A percentile compares a stretch with the other conserved stretches of the same genome.
Evolutionary conservation across 176 grass and related monocot genomes (phyloP).

Genomic region (Oryza meridionalis): DNA sequence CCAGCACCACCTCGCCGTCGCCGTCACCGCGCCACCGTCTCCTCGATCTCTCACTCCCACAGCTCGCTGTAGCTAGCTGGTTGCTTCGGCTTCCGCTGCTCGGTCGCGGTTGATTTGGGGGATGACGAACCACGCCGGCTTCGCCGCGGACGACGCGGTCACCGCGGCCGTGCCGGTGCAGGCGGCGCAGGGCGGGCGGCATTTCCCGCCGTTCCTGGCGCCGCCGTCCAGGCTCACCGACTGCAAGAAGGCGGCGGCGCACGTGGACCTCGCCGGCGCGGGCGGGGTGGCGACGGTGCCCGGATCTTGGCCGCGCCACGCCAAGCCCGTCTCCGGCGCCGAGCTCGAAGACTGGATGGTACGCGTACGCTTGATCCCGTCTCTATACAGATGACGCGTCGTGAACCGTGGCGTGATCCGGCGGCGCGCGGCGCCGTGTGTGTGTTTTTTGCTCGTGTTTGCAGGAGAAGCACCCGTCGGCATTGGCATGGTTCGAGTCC

Average conservation of each 20-base stretch:
- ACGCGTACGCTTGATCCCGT: background rate
- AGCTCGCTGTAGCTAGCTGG: background rate
- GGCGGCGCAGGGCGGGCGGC: conserved; percentile 18
- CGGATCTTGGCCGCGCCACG: conserved; percentile 52
- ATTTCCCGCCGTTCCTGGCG: conserved; percentile 36
- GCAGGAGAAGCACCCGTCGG: conserved; percentile 80
- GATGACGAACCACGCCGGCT: conserved; percentile 65
- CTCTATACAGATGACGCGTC: too few species aligned
- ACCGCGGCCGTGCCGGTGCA: conserved; percentile 14
- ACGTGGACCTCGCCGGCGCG: conserved; percentile 40
- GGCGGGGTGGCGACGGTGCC: background rate
- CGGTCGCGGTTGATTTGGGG: background rate
- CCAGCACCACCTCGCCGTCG: background rate
- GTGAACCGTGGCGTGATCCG: background rate
- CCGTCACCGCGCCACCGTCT: background rate
- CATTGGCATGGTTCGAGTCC: conserved; percentile 60
- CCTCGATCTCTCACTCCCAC: background rate
- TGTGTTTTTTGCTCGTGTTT: background rate
- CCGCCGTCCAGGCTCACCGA: background rate
- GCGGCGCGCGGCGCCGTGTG: too few species aligned
- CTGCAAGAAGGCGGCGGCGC: conserved; percentile 43
- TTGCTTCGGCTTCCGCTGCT: background rate
- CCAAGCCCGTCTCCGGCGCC: conserved; percentile 26
- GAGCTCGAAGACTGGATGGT: conserved; percentile 63
- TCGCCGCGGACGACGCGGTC: conserved; percentile 47